Evolutionary conservation across 495 filamentous ascomycete species (phyloP).

Genomic region (Penicillium flavigenum): DNA sequence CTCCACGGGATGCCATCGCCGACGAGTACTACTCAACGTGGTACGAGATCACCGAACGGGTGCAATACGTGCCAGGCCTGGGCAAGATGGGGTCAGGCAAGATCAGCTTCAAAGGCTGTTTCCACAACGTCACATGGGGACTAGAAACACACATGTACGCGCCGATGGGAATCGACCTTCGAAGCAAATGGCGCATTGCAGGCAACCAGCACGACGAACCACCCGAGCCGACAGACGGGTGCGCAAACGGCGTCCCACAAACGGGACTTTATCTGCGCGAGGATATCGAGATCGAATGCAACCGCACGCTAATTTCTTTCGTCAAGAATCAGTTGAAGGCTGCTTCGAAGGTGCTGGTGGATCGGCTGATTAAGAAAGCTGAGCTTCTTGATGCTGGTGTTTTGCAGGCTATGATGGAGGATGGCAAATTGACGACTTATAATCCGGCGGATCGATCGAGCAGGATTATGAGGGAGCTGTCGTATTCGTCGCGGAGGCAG

Average conservation of each 20-base stretch:
- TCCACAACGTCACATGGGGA: constrained; percentile 66
- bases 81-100: constrained; percentile 57
- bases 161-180: constrained; percentile 65
- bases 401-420: constrained; percentile 29
- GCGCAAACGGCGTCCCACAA: constrained; percentile 45
- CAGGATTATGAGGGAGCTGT: background rate
- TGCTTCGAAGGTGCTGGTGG: constrained; percentile 63
- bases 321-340: constrained; percentile 76
- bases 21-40: constrained; percentile 70
- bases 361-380: constrained; percentile 61
- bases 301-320: constrained; percentile 66
- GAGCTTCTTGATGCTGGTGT: constrained; percentile 35
- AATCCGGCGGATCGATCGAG: constrained; percentile 29
- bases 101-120: constrained; percentile 71
- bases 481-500: constrained; percentile 1
- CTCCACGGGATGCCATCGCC: constrained; percentile 58
- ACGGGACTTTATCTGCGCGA: constrained; percentile 72
- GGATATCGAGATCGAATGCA: constrained; percentile 75
- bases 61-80: constrained; percentile 66
- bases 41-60: constrained; percentile 64
- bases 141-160: constrained; percentile 76
- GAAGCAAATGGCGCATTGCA: constrained; percentile 60
- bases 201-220: constrained; percentile 65
- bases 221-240: constrained; percentile 55
- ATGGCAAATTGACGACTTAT: constrained; percentile 29